These are phyloP conservation scores for Saccharomycopsis synnaedendra DNA, from an alignment of 805 yeast genomes.

Conservation along the genomic window DNA sequence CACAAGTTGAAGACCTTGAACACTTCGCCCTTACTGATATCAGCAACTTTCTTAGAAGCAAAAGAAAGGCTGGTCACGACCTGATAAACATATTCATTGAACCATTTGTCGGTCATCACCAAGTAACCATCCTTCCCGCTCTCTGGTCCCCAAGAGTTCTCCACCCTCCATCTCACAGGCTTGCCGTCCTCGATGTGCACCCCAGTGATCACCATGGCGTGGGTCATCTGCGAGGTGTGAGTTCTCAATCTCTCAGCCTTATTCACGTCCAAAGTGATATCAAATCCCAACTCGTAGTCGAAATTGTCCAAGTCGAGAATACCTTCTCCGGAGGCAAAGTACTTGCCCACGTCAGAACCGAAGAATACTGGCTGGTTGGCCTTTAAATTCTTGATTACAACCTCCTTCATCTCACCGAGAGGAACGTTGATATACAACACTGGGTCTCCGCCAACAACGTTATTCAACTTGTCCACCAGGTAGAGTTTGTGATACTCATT, in stretches of 20 bases:
- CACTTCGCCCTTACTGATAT: constrained; percentile 29
- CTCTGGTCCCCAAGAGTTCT: constrained; percentile 69
- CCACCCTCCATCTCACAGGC: constrained; percentile 62
- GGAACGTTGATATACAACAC: constrained; percentile 64
- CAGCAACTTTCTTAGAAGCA: constrained; percentile 28
- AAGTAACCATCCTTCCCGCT: constrained; percentile 58
- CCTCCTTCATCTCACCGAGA: constrained; percentile 41
- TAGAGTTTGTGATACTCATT: constrained; percentile 52
- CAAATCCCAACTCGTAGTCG: constrained; percentile 47
- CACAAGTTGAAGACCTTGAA: constrained; percentile 56
- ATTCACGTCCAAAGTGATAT: constrained; percentile 37
- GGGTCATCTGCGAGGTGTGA: constrained; percentile 73
- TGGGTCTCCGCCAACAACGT: constrained; percentile 57
- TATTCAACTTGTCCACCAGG: constrained; percentile 65
- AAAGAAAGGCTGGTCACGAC: constrained; percentile 48
- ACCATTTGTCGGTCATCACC: constrained; percentile 63
- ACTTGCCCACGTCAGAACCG: constrained; percentile 84
- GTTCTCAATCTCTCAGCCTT: constrained; percentile 64
- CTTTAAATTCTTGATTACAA: constrained; percentile 59
- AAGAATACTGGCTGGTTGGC: constrained; percentile 74
- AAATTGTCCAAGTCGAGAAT: constrained; percentile 62
- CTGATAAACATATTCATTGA: constrained; percentile 66
- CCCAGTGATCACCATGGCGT: constrained; percentile 80
- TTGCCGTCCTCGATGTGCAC: constrained; percentile 59
- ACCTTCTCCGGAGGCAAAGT: constrained; percentile 50